A percentile compares a stretch with the other conserved stretches of the same genome.
Conservation (phyloP, 768 basidiomycete genomes). For the Lentinula lateritia region DNA sequence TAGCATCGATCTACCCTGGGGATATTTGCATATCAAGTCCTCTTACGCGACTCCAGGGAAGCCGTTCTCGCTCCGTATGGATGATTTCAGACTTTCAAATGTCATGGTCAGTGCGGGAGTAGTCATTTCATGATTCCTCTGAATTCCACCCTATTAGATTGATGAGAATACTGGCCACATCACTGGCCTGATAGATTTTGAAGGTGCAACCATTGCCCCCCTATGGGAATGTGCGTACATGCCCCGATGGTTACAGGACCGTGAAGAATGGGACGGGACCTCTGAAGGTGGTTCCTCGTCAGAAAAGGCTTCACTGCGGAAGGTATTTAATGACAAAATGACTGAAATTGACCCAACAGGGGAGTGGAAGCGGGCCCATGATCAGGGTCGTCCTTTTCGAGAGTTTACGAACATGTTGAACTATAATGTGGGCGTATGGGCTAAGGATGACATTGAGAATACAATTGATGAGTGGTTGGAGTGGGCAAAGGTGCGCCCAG, state of each 20-base stretch:
- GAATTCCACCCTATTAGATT: conserved; percentile 5
- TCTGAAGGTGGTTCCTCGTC: conserved; percentile 8
- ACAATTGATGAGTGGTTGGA: conserved; percentile 11
- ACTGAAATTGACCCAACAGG: background rate
- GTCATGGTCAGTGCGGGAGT: conserved; percentile 11
- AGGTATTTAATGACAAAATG: conserved; percentile 8
- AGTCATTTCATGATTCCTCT: background rate
- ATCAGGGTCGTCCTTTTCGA: conserved; percentile 8
- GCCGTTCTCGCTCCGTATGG: conserved; percentile 11
- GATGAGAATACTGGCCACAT: conserved; percentile 11
- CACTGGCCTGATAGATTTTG: conserved; percentile 14
- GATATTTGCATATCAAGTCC: conserved; percentile 6
- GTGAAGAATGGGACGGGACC: conserved; percentile 7
- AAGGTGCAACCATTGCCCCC: conserved; percentile 13
- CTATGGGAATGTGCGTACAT: conserved; percentile 17
- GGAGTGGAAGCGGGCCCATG: conserved; percentile 9
- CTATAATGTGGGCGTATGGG: conserved; percentile 12
- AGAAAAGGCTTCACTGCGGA: conserved; percentile 1
- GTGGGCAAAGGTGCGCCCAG: background rate
- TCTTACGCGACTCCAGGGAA: conserved; percentile 4
- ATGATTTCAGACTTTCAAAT: conserved; percentile 15
- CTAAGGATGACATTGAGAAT: conserved; percentile 1
- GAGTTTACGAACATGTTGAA: conserved; percentile 3
- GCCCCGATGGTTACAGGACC: conserved; percentile 14
- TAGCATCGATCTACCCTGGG: conserved; percentile 14